Conservation (phyloP, 441 rosid species). For the Euphorbia schlechtendalii region DNA sequence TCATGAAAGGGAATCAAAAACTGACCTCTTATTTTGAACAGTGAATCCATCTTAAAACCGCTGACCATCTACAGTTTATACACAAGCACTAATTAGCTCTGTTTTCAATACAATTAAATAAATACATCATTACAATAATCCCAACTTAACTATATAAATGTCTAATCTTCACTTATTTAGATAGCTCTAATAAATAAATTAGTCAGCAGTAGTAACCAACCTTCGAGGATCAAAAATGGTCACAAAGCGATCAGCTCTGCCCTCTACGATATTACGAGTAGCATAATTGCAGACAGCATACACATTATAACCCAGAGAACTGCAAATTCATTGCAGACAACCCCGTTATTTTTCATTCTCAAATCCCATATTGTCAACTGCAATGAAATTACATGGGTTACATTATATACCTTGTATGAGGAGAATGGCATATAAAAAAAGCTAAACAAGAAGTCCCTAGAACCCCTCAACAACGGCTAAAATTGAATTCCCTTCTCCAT, state of each 20-base stretch:
- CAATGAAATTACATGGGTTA: conserved; percentile 20
- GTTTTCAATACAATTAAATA: neutral
- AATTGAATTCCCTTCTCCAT: conserved; percentile 34
- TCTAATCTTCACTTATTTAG: neutral
- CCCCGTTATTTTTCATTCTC: conserved; percentile 43
- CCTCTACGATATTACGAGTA: conserved; percentile 50
- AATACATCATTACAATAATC: neutral
- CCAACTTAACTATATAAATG: too few relatives aligned
- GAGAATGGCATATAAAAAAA: conserved; percentile 4
- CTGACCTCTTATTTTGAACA: too few relatives aligned
- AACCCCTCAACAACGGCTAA: conserved; percentile 57
- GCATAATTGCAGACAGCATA: conserved; percentile 55
- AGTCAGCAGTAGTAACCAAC: conserved; percentile 27
- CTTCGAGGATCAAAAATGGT: conserved; percentile 72
- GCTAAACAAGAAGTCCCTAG: conserved; percentile 35
- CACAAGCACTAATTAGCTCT: neutral
- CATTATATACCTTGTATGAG: neutral
- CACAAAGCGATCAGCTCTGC: conserved; percentile 63
- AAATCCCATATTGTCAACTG: conserved; percentile 59
- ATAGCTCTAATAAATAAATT: neutral
- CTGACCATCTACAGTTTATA: conserved; percentile 38
- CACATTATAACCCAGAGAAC: conserved; percentile 47
- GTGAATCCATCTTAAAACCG: conserved; percentile 56
- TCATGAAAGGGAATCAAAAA: too few relatives aligned
- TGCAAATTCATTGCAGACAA: conserved; percentile 38